Evolutionary conservation across 345 rosid genomes (phyloP).

Genomic region (Salix suchowensis): DNA sequence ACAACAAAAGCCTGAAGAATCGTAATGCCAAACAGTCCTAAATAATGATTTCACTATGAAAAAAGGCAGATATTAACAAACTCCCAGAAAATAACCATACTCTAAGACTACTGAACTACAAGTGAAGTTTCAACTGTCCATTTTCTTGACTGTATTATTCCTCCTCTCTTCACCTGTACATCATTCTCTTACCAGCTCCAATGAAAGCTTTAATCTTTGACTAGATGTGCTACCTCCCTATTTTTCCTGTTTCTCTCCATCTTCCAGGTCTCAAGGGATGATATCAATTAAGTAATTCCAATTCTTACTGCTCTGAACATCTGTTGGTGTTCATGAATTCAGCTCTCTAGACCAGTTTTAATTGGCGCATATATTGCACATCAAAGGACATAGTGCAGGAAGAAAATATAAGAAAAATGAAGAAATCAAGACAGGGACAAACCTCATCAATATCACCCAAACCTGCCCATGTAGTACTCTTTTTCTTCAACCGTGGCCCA

Average conservation of each 20-base stretch:
- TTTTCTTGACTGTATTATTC: background rate
- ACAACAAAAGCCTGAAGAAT: background rate
- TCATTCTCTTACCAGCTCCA: background rate
- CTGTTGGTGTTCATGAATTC: background rate
- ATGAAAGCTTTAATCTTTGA: background rate
- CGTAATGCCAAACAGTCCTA: background rate
- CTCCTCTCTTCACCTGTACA: background rate
- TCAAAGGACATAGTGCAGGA: background rate
- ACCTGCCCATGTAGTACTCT: slow-evolving; percentile 29
- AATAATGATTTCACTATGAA: background rate
- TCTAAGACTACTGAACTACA: background rate
- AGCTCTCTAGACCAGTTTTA: background rate
- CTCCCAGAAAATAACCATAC: background rate
- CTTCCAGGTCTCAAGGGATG: background rate
- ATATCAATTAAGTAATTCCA: background rate
- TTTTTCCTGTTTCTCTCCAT: background rate
- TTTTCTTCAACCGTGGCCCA: slow-evolving; percentile 85
- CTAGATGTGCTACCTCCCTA: background rate
- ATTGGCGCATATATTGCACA: background rate
- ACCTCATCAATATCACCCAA: slow-evolving; percentile 72
- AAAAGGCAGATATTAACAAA: background rate
- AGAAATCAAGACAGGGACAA: background rate
- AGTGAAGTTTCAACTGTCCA: background rate
- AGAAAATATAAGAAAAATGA: background rate
- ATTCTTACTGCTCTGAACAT: background rate